Percentiles rank a stretch among this genome's conserved stretches.
Conservation (phyloP, 2,329 filamentous ascomycete species). For the Exophiala viscosa region DNA sequence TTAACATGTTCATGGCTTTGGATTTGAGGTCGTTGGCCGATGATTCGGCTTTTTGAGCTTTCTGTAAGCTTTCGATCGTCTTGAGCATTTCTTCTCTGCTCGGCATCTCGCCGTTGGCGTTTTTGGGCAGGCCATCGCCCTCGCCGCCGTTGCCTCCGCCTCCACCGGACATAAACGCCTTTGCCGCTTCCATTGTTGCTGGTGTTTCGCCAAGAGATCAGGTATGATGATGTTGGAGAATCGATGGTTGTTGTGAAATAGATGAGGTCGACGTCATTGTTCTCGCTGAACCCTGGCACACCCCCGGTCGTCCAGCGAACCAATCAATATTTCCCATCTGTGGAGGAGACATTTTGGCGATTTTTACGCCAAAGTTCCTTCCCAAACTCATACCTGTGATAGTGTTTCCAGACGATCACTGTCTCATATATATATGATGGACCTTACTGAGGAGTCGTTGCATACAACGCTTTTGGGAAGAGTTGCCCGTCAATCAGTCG, state of each 20-base stretch:
- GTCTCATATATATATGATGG: too few relatives aligned
- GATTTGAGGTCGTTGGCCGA: conserved; percentile 18
- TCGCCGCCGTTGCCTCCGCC: background rate
- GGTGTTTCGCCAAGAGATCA: background rate
- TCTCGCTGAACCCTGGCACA: background rate
- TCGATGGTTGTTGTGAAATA: background rate
- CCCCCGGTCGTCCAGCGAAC: background rate
- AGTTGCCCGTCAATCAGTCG: too few relatives aligned
- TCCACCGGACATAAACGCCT: background rate
- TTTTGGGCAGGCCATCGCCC: background rate
- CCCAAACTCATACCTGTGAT: too few relatives aligned
- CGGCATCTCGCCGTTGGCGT: background rate
- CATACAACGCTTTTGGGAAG: too few relatives aligned
- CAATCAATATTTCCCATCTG: background rate
- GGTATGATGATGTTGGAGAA: background rate
- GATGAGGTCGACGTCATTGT: background rate
- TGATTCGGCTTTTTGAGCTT: conserved; percentile 21
- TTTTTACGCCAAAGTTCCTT: background rate
- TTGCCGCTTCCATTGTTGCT: conserved; percentile 5
- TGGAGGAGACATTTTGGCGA: background rate
- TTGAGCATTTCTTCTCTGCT: conserved; percentile 17
- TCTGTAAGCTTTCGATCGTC: conserved; percentile 17
- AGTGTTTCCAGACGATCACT: too few relatives aligned
- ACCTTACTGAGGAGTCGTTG: too few relatives aligned
- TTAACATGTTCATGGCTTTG: conserved; percentile 18